Evolutionary conservation across 345 rosid species (phyloP).

Genomic region (Salix suchowensis): DNA sequence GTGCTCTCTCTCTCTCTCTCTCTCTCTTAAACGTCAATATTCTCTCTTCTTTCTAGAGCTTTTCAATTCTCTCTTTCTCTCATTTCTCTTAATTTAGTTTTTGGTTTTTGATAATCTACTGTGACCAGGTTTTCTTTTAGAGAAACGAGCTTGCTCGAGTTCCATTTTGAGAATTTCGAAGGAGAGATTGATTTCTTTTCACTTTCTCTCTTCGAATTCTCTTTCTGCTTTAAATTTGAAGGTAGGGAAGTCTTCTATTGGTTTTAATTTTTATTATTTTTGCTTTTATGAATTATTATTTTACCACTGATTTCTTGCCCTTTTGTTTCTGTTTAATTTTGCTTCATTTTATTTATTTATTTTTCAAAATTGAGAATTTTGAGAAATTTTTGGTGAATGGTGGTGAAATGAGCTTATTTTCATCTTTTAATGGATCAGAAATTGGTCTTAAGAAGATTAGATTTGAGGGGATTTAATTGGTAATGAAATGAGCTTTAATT

Average conservation of each 20-base stretch:
- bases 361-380: background rate
- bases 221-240: background rate
- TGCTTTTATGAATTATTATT: no score
- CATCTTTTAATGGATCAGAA: background rate
- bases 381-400: background rate
- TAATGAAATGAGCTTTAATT: background rate
- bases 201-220: conserved; percentile 2
- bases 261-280: background rate
- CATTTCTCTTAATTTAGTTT: background rate
- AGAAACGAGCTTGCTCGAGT: background rate
- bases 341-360: background rate
- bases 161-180: conserved; percentile 5
- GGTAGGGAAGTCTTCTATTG: background rate
- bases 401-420: background rate
- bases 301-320: background rate
- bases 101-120: background rate
- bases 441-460: background rate
- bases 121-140: background rate
- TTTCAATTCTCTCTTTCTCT: background rate
- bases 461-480: background rate
- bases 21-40: background rate
- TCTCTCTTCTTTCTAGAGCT: conserved; percentile 3
- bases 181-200: conserved; percentile 4
- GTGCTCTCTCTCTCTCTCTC: background rate
- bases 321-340: background rate